Conservation (phyloP, 805 yeast species). For the Metschnikowia henanensis region DNA sequence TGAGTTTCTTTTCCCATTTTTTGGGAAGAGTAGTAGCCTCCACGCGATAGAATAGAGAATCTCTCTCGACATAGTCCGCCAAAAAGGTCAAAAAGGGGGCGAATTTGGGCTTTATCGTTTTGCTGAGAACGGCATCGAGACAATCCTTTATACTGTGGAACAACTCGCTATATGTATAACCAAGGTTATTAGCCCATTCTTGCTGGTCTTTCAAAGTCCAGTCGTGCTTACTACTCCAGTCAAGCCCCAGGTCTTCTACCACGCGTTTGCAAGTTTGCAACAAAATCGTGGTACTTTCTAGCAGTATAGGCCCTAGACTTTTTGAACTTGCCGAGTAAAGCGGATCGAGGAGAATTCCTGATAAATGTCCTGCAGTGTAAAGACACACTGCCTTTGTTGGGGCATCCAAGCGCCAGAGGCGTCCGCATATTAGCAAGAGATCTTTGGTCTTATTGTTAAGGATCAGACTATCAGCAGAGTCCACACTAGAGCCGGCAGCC, state of each 20-base stretch:
- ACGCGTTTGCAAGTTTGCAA: slow-evolving; percentile 30
- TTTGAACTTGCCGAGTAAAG: slow-evolving; percentile 19
- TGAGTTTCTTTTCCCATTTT: slow-evolving; percentile 45
- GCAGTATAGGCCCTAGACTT: slow-evolving; percentile 33
- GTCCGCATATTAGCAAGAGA: slow-evolving; percentile 45
- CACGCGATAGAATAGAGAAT: slow-evolving; percentile 39
- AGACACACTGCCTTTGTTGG: slow-evolving; percentile 50
- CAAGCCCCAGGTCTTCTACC: slow-evolving; percentile 32
- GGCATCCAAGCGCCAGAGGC: slow-evolving; percentile 58
- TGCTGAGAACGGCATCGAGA: slow-evolving; percentile 42
- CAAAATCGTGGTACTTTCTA: slow-evolving; percentile 25
- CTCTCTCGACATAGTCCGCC: slow-evolving; percentile 50
- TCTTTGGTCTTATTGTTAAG: slow-evolving; percentile 41
- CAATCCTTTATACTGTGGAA: slow-evolving; percentile 46
- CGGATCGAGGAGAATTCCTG: slow-evolving; percentile 32
- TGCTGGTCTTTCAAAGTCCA: slow-evolving; percentile 48
- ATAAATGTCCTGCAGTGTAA: slow-evolving; percentile 47
- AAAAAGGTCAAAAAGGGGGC: slow-evolving; percentile 51
- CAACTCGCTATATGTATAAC: slow-evolving; percentile 45
- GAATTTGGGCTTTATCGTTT: slow-evolving; percentile 53
- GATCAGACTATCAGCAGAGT: slow-evolving; percentile 24
- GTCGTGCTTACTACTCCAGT: slow-evolving; percentile 29
- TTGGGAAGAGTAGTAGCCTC: slow-evolving; percentile 38
- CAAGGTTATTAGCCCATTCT: slow-evolving; percentile 49
- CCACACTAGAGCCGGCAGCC: slow-evolving; percentile 3